Conservation (phyloP, 2,329 filamentous ascomycete species). For the Fusarium staphyleae region DNA sequence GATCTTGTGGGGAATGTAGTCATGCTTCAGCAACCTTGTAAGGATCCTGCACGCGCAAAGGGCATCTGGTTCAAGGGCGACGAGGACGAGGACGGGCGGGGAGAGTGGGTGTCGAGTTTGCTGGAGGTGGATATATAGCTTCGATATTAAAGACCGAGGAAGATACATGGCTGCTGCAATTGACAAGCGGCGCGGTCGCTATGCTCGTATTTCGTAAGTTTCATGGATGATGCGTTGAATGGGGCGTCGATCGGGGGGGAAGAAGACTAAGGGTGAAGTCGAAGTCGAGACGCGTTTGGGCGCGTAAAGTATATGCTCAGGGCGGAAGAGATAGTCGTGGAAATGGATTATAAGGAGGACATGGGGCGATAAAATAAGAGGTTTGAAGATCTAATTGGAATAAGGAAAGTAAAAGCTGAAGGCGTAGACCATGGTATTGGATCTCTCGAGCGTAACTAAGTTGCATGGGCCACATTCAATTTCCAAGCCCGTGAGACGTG, state of each 20-base stretch:
- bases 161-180: constrained; percentile 77
- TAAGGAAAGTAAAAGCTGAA: constrained; percentile 1
- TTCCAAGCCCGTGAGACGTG: constrained; percentile 38
- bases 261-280: constrained; percentile 17
- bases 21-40: constrained; percentile 90
- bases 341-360: background rate
- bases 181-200: constrained; percentile 25
- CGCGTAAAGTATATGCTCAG: constrained; percentile 33
- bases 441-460: constrained; percentile 6
- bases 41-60: constrained; percentile 95
- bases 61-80: constrained; percentile 92
- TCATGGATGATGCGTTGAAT: constrained; percentile 36
- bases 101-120: constrained; percentile 87
- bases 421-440: constrained; percentile 9
- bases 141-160: constrained; percentile 85
- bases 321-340: background rate
- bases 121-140: constrained; percentile 89
- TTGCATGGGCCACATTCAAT: constrained; percentile 18
- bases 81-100: constrained; percentile 88
- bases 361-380: background rate
- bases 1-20: constrained; percentile 98
- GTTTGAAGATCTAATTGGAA: background rate
- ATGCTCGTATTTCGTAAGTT: constrained; percentile 24
- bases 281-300: constrained; percentile 24
- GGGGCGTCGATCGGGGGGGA: constrained; percentile 8